Conservation (phyloP, 192 early-diverging fungal genomes). For the Kickxella alabastrina region DNA sequence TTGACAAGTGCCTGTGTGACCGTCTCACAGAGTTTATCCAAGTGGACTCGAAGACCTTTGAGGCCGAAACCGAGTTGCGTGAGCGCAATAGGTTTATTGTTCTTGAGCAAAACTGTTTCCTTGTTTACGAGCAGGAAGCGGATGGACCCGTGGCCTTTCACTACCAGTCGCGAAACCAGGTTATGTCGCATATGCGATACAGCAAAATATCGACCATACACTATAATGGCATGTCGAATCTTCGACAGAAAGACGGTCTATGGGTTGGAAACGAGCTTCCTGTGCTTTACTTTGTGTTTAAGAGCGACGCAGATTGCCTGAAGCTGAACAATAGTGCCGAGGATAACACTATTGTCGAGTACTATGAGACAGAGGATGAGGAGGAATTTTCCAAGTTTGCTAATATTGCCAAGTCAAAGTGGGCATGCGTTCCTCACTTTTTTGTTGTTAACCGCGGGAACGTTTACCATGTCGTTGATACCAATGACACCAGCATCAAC, state of each 20-base stretch:
- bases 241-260: background rate
- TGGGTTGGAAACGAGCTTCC: background rate
- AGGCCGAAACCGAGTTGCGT: background rate
- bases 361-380: background rate
- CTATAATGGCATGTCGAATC: background rate
- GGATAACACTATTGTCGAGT: background rate
- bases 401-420: background rate
- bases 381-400: background rate
- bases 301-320: background rate
- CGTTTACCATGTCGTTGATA: background rate
- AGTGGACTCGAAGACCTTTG: background rate
- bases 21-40: background rate
- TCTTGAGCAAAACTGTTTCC: background rate
- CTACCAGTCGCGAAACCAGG: background rate
- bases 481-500: background rate
- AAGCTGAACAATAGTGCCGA: background rate
- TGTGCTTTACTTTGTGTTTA: background rate
- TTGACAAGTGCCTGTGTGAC: background rate
- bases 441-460: background rate
- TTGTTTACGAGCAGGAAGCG: background rate
- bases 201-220: background rate
- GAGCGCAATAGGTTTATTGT: background rate
- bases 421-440: background rate
- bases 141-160: background rate
- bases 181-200: background rate